phyloP scores from a whole-genome alignment of 768 basidiomycete genomes.

The Boletales sp. region DNA sequence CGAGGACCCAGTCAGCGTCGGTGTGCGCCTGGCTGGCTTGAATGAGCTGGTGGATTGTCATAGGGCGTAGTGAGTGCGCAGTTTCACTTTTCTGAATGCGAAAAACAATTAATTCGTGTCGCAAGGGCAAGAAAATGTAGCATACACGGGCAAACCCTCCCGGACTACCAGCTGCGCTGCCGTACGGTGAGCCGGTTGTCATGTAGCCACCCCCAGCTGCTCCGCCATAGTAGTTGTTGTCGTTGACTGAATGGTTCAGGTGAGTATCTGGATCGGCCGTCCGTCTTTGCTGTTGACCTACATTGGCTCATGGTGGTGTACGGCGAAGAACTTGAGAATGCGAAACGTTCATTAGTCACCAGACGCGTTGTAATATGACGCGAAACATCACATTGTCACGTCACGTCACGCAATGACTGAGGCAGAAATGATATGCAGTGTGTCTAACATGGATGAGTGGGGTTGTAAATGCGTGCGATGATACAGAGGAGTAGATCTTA shows the following conservation, averaged over 20 bases:
- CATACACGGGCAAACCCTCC: slow-evolving; percentile 46
- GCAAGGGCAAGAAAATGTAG: slow-evolving; percentile 1
- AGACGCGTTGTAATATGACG: slow-evolving; percentile 2
- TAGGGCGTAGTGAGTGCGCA: slow-evolving; percentile 58
- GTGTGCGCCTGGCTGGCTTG: slow-evolving; percentile 79
- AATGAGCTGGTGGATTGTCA: slow-evolving; percentile 72
- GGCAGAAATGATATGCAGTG: background rate
- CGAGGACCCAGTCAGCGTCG: slow-evolving; percentile 86
- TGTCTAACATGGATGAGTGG: slow-evolving; percentile 28
- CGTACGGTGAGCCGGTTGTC: slow-evolving; percentile 57
- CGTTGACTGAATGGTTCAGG: slow-evolving; percentile 14
- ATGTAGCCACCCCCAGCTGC: slow-evolving; percentile 55
- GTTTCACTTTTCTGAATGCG: slow-evolving; percentile 34
- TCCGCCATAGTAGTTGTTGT: slow-evolving; percentile 42
- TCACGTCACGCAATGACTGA: slow-evolving; percentile 6
- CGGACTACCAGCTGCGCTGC: slow-evolving; percentile 55
- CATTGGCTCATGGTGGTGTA: slow-evolving; percentile 42
- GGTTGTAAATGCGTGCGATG: slow-evolving; percentile 12
- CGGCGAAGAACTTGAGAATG: background rate
- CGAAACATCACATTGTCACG: slow-evolving; percentile 23
- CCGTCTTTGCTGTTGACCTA: slow-evolving; percentile 14
- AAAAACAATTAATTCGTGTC: background rate
- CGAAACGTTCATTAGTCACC: background rate
- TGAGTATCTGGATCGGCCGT: slow-evolving; percentile 2
- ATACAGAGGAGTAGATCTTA: slow-evolving; percentile 6